Base-by-base conservation (phyloP, 257 asterid genomes). In the Solanum tacnaense region DNA sequence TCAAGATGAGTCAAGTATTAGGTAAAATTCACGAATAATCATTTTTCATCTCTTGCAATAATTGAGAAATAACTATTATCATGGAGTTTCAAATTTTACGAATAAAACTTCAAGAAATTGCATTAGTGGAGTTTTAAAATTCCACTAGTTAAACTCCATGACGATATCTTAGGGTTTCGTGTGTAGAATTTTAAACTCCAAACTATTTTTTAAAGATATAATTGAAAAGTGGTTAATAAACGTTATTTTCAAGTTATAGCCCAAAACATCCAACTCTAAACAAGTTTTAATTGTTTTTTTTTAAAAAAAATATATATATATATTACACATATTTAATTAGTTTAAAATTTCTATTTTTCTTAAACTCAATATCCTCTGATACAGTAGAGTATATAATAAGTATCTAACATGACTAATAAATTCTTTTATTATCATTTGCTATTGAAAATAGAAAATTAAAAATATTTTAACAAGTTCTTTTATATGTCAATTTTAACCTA, bases 71-170 rank as follows among this genome's bases (percentile, higher is more conserved):
- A 31, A 4, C 0, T 9, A 15, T 7, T 32, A 4, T 16, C 1
- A 0, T 7, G 13, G 0, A 71, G 1, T 71, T 71, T 2, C 0
- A 16, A 31, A 32, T 32, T 31, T 31, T 3, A 7, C 6, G 1
- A 7, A 16, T 31, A 8, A 16, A 31, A 71, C 3, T 4, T 9
- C 23, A 16, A 0, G 41, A 71, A 0, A 32, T 31, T 71, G 21
- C 4, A 27, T 23, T 60, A 60, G 1, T 15, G 25, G 16, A 34
- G 25, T 34, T 34, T 18, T 0, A 9, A 72, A 72, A 32, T 32
- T 72, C 13, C 36, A 31, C 13, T 27, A 1, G 38, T 29, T 3
- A 29, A 29, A 70, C 23, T 29, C 21, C 6, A 32, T 3, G 25
- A 16, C 0, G 6, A 31, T 16, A 8, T 16, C n/a, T 3, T 71